Evolutionary conservation across 345 rosid species (phyloP).

Genomic region (Salix arbutifolia): DNA sequence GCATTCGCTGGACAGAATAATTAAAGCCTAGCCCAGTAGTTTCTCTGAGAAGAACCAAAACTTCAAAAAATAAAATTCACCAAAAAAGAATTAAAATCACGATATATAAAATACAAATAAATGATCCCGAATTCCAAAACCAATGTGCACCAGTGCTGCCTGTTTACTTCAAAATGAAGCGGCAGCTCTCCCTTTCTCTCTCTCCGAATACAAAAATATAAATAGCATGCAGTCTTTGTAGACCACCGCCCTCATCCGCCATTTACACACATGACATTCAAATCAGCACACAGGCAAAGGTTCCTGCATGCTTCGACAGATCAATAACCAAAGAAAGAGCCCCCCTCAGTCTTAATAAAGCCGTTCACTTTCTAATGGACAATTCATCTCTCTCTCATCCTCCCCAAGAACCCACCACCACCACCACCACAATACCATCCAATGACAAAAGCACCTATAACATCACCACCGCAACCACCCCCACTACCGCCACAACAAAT

Average conservation of each 20-base stretch:
- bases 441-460: background rate
- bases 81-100: background rate
- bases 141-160: background rate
- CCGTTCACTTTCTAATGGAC: conserved; percentile 18
- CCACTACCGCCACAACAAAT: conserved; percentile 1
- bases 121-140: conserved; percentile 13
- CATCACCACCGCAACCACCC: conserved; percentile 9
- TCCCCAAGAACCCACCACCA: conserved; percentile 5
- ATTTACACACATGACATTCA: conserved; percentile 37
- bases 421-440: conserved; percentile 6
- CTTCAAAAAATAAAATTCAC: background rate
- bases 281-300: conserved; percentile 9
- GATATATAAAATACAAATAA: background rate
- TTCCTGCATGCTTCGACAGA: conserved; percentile 1
- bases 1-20: background rate
- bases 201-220: background rate
- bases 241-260: conserved; percentile 50
- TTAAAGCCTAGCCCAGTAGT: background rate
- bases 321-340: conserved; percentile 35
- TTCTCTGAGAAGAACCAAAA: background rate
- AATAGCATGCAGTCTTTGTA: background rate
- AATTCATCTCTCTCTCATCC: conserved; percentile 17
- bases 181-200: conserved; percentile 14
- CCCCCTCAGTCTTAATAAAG: background rate
- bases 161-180: conserved; percentile 15